Percentiles rank a stretch among this genome's conserved stretches.
Conservation (phyloP, 306 rosid genomes). For the Ammopiptanthus mongolicus region DNA sequence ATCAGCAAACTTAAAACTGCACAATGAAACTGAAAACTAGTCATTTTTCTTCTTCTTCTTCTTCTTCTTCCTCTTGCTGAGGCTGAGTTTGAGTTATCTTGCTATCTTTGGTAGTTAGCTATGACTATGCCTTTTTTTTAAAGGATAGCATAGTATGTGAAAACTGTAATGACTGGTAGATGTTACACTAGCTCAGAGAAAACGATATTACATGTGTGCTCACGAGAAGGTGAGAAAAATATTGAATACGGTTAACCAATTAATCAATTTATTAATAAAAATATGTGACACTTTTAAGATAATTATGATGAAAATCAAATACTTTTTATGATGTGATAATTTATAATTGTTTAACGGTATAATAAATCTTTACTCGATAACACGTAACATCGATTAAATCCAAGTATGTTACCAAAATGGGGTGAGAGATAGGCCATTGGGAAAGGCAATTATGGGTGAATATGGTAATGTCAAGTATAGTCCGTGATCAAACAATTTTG, state of each 20-base stretch:
- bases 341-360: too few relatives aligned
- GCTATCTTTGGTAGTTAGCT: neutral
- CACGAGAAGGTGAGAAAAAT: constrained; percentile 20
- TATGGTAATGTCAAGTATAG: constrained; percentile 21
- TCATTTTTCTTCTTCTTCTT: constrained; percentile 15
- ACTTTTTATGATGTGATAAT: too few relatives aligned
- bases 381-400: too few relatives aligned
- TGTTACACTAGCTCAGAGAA: constrained; percentile 19
- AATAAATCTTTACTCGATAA: too few relatives aligned
- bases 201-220: constrained; percentile 25
- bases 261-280: too few relatives aligned
- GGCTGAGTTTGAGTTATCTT: neutral
- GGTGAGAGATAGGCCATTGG: neutral
- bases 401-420: constrained; percentile 27
- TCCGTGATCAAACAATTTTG: constrained; percentile 36
- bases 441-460: constrained; percentile 15
- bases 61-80: neutral
- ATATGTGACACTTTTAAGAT: too few relatives aligned
- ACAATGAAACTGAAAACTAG: neutral
- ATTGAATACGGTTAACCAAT: too few relatives aligned
- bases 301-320: too few relatives aligned
- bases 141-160: constrained; percentile 20
- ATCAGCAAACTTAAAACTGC: constrained; percentile 14
- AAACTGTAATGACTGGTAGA: constrained; percentile 21
- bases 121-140: neutral